A percentile compares a stretch with the other conserved stretches of the same genome.
phyloP scores from a whole-genome alignment of 2,329 filamentous ascomycete genomes.

The Nemania diffusa region DNA sequence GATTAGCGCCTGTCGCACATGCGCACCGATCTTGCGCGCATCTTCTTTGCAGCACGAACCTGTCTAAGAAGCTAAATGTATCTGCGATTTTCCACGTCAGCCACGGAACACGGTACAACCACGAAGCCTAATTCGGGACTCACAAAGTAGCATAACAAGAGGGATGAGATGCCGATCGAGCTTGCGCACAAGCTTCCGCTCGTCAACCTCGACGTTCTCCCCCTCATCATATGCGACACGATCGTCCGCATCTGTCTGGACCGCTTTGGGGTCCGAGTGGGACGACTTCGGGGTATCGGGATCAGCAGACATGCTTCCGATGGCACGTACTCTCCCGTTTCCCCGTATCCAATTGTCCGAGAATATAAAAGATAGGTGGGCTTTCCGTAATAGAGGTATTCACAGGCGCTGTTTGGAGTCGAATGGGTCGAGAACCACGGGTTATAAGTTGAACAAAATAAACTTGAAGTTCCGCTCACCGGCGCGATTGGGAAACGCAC shows the following conservation, averaged over 20 bases:
- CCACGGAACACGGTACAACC: not conserved
- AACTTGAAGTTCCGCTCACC: not conserved
- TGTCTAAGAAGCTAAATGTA: slow-evolving; percentile 79
- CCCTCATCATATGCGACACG: slow-evolving; percentile 28
- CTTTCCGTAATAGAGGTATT: not conserved
- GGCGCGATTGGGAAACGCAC: not conserved
- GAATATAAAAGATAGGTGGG: not conserved
- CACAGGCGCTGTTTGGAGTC: not conserved
- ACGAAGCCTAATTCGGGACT: slow-evolving; percentile 21
- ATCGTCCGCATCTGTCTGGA: slow-evolving; percentile 21
- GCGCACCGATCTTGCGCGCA: no score
- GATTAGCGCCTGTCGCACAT: slow-evolving; percentile 4
- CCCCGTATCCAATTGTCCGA: not conserved
- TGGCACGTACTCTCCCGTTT: not conserved
- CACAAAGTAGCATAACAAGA: slow-evolving; percentile 71
- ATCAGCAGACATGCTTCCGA: slow-evolving; percentile 10
- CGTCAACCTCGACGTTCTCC: slow-evolving; percentile 46
- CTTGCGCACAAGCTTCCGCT: slow-evolving; percentile 71
- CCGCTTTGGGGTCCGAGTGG: slow-evolving; percentile 34
- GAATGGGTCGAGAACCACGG: not conserved
- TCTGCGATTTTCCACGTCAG: slow-evolving; percentile 50
- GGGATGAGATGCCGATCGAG: slow-evolving; percentile 73
- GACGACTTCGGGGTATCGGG: slow-evolving; percentile 33
- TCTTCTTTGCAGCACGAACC: slow-evolving; percentile 55
- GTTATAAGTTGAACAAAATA: not conserved